These are phyloP conservation scores for Canariomyces notabilis DNA, from an alignment of 2,329 filamentous ascomycete genomes.

Conservation along the genomic window DNA sequence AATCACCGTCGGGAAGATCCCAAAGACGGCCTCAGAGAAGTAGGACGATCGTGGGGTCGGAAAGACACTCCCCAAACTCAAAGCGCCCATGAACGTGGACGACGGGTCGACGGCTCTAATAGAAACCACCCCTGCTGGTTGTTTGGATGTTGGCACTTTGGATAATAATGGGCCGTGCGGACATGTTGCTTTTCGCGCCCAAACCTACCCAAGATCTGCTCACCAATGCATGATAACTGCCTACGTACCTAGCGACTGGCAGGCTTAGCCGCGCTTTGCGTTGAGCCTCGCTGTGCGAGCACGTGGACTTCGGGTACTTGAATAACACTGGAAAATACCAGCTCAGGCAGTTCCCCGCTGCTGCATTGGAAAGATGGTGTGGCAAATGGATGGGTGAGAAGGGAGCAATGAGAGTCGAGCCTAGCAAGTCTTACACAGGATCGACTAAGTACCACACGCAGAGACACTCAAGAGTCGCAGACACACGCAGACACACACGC, in stretches of 20 bases:
- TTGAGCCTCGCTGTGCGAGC: slow-evolving; percentile 3
- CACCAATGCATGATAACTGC: slow-evolving; percentile 9
- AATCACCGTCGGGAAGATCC: neutral
- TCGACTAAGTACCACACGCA: neutral
- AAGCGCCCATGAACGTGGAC: neutral
- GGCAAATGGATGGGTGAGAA: slow-evolving; percentile 2
- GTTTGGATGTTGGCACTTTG: slow-evolving; percentile 16
- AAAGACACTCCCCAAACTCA: slow-evolving; percentile 17
- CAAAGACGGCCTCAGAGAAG: slow-evolving; percentile 3
- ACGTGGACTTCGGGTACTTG: slow-evolving; percentile 15
- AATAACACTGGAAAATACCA: slow-evolving; percentile 16
- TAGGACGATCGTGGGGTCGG: slow-evolving; percentile 14
- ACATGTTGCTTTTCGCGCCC: slow-evolving; percentile 18
- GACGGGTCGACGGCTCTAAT: slow-evolving; percentile 8
- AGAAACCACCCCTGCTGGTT: slow-evolving; percentile 6
- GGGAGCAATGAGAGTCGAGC: neutral
- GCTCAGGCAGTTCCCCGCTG: slow-evolving; percentile 7
- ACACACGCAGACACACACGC: no score
- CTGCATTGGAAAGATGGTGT: slow-evolving; percentile 11
- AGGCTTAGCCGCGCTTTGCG: neutral
- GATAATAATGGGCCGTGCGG: slow-evolving; percentile 17
- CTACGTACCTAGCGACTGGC: slow-evolving; percentile 13
- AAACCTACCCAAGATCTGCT: slow-evolving; percentile 21
- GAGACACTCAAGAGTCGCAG: no score
- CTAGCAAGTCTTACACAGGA: slow-evolving; percentile 3